Base-by-base conservation (phyloP, 257 asterid genomes). In the Henckelia pumila region DNA sequence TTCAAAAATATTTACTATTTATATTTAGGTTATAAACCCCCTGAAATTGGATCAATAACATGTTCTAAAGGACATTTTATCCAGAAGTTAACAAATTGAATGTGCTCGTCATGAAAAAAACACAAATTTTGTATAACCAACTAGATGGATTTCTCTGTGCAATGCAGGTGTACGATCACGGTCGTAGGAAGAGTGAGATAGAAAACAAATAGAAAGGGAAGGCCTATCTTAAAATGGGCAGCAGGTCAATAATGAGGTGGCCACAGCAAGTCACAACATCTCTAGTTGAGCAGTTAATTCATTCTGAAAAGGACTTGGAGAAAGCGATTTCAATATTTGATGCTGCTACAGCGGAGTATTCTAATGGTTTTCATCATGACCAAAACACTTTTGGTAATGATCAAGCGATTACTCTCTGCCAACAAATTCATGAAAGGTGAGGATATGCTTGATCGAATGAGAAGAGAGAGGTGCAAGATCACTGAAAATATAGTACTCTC, bases 301-400 rank as follows among this genome's bases (percentile, higher is more conserved):
- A 62, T 57, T 75, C 93, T 14, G 97, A 88, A 76, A 91, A 83
- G 69, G 85, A 94, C 68, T 70, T 91, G 67, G 89, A 82, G n/a
- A 94, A 81, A 80, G 91, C 95, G 3, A 66, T 86, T 61, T 71
- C 93, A 67, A 78, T 91, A 26, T 94, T 91, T 70, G 96, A 94
- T 75, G 70, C 96, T 19, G 99, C 99, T 71, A 91, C 96, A 1
- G 85, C 93, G 2, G 97, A 91, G 81, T 91, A 94, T 47, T 59
- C 84, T 2, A 85, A 77, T 61, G 99, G 96, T 63, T 94, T 76
- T 75, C 78, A 81, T 59, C 99, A 88, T 26, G 95, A 87, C 40
- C 76, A 56, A 23, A 64, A 60, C 77, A 88, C 96, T 13, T 91
- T 88, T 56, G 78, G 88, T 17, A 28, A 81, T 91, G 69, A 81